phyloP scores from a whole-genome alignment of 2,329 filamentous ascomycete genomes.

The Blumeria graminis region DNA sequence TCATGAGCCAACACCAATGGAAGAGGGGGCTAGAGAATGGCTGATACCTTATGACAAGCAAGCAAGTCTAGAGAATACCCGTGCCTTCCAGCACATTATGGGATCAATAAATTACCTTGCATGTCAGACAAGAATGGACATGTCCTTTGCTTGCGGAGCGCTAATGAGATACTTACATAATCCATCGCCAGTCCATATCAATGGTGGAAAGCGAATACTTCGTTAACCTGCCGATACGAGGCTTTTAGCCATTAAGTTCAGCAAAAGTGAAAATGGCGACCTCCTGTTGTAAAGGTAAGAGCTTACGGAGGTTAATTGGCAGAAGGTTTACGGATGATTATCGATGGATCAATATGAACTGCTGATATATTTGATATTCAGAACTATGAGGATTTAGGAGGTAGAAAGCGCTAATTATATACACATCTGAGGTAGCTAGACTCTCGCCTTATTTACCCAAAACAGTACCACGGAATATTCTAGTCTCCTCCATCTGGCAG shows the following conservation, averaged over 20 bases:
- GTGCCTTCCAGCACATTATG: not conserved
- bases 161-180: slow-evolving; percentile 2
- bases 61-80: not conserved
- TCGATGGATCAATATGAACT: too few relatives aligned
- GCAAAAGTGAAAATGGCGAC: not conserved
- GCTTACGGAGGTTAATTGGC: too few relatives aligned
- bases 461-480: too few relatives aligned
- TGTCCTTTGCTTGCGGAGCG: not conserved
- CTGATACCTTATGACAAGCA: not conserved
- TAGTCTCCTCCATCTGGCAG: too few relatives aligned
- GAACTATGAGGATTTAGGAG: too few relatives aligned
- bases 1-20: not conserved
- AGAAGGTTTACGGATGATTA: too few relatives aligned
- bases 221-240: not conserved
- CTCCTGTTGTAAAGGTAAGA: too few relatives aligned
- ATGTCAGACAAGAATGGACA: not conserved
- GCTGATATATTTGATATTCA: too few relatives aligned
- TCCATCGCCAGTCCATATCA: slow-evolving; percentile 1
- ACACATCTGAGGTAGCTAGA: too few relatives aligned
- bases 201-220: not conserved
- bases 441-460: too few relatives aligned
- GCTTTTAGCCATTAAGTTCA: not conserved
- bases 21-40: not conserved
- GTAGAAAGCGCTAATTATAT: too few relatives aligned
- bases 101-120: slow-evolving; percentile 1